Evolutionary conservation across 306 rosid genomes (phyloP).

Genomic region (Lathyrus tuberosus): DNA sequence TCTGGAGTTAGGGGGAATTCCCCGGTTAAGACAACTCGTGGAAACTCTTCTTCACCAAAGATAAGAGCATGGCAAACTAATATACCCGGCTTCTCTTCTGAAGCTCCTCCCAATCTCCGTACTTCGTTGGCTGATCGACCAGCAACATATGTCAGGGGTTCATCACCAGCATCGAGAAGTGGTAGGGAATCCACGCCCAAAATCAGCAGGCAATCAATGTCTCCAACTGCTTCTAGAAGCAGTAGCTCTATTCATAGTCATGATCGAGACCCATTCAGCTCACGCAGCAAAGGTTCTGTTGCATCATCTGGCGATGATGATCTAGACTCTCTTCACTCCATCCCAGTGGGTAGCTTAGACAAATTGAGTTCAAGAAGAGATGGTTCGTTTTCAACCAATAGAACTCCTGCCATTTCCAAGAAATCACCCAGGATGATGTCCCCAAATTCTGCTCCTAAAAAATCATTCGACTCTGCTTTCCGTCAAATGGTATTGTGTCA

Average conservation of each 20-base stretch:
- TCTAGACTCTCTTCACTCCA: conserved; percentile 73
- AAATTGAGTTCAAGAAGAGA: conserved; percentile 56
- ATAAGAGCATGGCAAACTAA: conserved; percentile 84
- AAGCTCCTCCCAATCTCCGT: conserved; percentile 85
- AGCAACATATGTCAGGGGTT: conserved; percentile 81
- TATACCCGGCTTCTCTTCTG: conserved; percentile 86
- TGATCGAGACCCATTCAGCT: conserved; percentile 74
- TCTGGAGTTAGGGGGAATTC: conserved; percentile 72
- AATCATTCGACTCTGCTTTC: conserved; percentile 69
- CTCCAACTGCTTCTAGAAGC: conserved; percentile 83
- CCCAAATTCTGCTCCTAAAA: conserved; percentile 73
- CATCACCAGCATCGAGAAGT: conserved; percentile 81
- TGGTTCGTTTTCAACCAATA: conserved; percentile 55
- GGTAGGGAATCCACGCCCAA: conserved; percentile 63
- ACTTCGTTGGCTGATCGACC: conserved; percentile 86
- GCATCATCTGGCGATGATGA: conserved; percentile 87
- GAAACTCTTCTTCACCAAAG: conserved; percentile 88
- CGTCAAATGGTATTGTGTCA: conserved; percentile 70
- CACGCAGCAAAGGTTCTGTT: conserved; percentile 76
- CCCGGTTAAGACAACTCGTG: conserved; percentile 65
- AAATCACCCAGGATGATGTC: conserved; percentile 58
- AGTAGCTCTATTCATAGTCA: conserved; percentile 72
- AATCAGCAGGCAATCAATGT: conserved; percentile 68
- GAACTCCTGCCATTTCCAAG: conserved; percentile 60
- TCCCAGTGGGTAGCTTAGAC: conserved; percentile 65